These are phyloP conservation scores for Aureobasidium namibiae DNA, from an alignment of 2,329 filamentous ascomycete genomes.

Conservation along the genomic window DNA sequence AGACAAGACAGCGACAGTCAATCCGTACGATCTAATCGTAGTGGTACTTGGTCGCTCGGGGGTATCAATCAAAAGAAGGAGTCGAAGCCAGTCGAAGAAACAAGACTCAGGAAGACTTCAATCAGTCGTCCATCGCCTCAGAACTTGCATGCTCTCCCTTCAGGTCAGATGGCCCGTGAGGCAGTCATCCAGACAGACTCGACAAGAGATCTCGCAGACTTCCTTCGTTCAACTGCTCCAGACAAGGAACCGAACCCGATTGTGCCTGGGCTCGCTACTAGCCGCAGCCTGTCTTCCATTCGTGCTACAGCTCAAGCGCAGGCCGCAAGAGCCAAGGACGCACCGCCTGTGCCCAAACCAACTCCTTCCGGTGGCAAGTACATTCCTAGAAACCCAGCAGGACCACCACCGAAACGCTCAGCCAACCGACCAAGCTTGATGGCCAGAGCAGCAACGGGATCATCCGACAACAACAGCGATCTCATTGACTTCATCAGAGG, in stretches of 20 bases:
- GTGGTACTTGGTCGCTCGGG: background rate
- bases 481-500: slow-evolving; percentile 92
- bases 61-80: background rate
- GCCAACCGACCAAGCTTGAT: slow-evolving; percentile 11
- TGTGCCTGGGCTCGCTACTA: slow-evolving; percentile 13
- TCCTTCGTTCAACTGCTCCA: slow-evolving; percentile 79
- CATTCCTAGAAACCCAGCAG: slow-evolving; percentile 3
- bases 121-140: slow-evolving; percentile 24
- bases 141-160: slow-evolving; percentile 25
- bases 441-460: slow-evolving; percentile 50
- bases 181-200: slow-evolving; percentile 64
- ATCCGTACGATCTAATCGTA: background rate
- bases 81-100: background rate
- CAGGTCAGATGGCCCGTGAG: slow-evolving; percentile 53
- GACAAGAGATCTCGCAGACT: slow-evolving; percentile 76
- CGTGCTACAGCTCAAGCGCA: slow-evolving; percentile 10
- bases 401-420: background rate
- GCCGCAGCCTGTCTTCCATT: slow-evolving; percentile 7
- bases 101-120: slow-evolving; percentile 15
- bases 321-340: background rate
- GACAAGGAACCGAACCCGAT: slow-evolving; percentile 20
- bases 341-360: slow-evolving; percentile 7
- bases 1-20: background rate
- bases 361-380: slow-evolving; percentile 12
- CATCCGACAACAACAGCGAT: slow-evolving; percentile 63